Base-by-base conservation (phyloP, 2,329 filamentous ascomycete genomes). In the Bertia moriformis region DNA sequence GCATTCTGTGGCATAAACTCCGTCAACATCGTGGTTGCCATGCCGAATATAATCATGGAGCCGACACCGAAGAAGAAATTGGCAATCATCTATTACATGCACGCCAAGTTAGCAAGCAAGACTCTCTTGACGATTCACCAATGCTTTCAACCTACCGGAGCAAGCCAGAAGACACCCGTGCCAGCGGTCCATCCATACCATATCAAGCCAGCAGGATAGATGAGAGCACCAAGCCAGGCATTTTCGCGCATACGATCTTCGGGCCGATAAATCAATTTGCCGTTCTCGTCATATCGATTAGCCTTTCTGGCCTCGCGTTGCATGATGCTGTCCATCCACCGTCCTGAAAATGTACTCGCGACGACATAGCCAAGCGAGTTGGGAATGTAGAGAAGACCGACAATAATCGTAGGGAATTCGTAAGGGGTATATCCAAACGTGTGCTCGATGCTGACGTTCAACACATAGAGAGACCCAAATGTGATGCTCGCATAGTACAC, bases 201-300 rank as follows among this genome's bases (percentile, higher is more conserved):
- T 19, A 91, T 62, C 43, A 91, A 55, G 0, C 77, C 78, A 0
- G 66, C 64, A 0, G 85, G 85, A 48, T 82, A 88, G 36, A 88
- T 47, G 3, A 75, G 62, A 1, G 78, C 78, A 3, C 79, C 80
- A 1, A 88, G 56, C 79, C 79, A 89, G 2, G 81, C 80, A 51
- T 93, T 91, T 52, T 89, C 81, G 33, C 78, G 67, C 73, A 91
- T 83, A 12, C 85, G 71, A 54, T 93, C 85, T 57, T 91, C 85
- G 0, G 85, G 85, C 2, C 74, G 63, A 50, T 75, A 81, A 7
- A 84, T 60, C 15, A 85, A 62, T 42, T 68, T 70, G 13, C 83
- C 83, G 27, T 71, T 57, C 24, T 67, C 69, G 46, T 85, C 81
- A 48, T 78, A 81, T 18, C 83, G 66, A 12, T 73, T 73, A 0